Percentiles rank a stretch among this genome's conserved stretches.
Evolutionary conservation across 148 eudicot species (phyloP).

Genomic region (Heliamphora exappendiculata): DNA sequence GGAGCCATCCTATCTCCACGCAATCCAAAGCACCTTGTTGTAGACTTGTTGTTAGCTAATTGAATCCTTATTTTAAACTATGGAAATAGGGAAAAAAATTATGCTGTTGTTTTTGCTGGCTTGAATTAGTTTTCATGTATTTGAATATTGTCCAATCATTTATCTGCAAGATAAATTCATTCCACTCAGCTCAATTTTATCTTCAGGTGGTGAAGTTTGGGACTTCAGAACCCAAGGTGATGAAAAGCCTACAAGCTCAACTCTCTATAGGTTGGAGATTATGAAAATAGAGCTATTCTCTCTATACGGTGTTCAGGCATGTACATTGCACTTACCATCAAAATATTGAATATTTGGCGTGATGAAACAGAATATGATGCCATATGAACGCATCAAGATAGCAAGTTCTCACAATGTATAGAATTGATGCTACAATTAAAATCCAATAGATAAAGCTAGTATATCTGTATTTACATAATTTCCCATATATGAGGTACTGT

Average conservation of each 20-base stretch:
- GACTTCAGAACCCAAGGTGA: conserved; percentile 15
- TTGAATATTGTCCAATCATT: neutral
- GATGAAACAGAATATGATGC: neutral
- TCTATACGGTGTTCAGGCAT: conserved; percentile 47
- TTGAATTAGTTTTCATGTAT: neutral
- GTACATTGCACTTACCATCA: conserved; percentile 12
- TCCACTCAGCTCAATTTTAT: conserved; percentile 4
- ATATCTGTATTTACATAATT: neutral
- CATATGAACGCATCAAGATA: neutral
- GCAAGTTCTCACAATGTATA: neutral
- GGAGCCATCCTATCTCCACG: too few species aligned
- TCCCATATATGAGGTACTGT: neutral
- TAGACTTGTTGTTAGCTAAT: neutral
- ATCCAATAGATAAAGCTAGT: neutral
- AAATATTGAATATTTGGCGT: neutral
- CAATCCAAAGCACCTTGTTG: too few species aligned
- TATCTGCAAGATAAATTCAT: neutral
- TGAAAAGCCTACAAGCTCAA: conserved; percentile 21
- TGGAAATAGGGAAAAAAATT: neutral
- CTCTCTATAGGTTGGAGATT: conserved; percentile 42
- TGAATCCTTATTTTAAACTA: neutral
- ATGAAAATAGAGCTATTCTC: conserved; percentile 42
- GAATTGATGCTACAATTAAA: neutral
- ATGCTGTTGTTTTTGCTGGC: neutral
- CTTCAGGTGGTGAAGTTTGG: conserved; percentile 32